phyloP scores from a whole-genome alignment of 352 stramenopile genomes.

The Phytopythium chamaehyphon region DNA sequence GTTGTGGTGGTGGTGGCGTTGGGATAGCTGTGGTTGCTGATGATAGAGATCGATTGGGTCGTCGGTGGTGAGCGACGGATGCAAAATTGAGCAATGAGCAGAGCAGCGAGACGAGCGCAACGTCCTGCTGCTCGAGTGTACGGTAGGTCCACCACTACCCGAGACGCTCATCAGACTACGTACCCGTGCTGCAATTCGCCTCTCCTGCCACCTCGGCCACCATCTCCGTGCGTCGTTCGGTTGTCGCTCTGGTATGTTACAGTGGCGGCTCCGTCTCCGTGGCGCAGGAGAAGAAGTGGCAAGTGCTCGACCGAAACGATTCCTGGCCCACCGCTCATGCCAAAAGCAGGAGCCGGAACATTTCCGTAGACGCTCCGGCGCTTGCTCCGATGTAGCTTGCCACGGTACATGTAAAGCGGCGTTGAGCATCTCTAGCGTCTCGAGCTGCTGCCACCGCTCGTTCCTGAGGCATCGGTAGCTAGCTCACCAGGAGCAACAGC shows the following conservation, averaged over 20 bases:
- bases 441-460: too few species aligned
- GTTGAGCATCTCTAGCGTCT: too few species aligned
- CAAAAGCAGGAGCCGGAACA: neutral
- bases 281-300: neutral
- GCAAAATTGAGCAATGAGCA: slow-evolving; percentile 9
- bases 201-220: too few species aligned
- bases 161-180: neutral
- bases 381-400: too few species aligned
- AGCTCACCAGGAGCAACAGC: too few species aligned
- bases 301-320: too few species aligned
- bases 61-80: slow-evolving; percentile 2
- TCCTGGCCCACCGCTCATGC: neutral
- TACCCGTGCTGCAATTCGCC: neutral
- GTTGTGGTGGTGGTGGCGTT: slow-evolving; percentile 12
- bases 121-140: too few species aligned
- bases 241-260: slow-evolving; percentile 12
- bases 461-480: too few species aligned
- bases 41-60: too few species aligned
- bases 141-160: neutral
- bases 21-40: too few species aligned
- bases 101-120: neutral
- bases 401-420: too few species aligned
- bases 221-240: slow-evolving; percentile 4
- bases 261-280: neutral
- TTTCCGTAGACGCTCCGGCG: neutral